Base-by-base conservation (phyloP, 2,329 filamentous ascomycete species). In the Magnaporthales sp. region DNA sequence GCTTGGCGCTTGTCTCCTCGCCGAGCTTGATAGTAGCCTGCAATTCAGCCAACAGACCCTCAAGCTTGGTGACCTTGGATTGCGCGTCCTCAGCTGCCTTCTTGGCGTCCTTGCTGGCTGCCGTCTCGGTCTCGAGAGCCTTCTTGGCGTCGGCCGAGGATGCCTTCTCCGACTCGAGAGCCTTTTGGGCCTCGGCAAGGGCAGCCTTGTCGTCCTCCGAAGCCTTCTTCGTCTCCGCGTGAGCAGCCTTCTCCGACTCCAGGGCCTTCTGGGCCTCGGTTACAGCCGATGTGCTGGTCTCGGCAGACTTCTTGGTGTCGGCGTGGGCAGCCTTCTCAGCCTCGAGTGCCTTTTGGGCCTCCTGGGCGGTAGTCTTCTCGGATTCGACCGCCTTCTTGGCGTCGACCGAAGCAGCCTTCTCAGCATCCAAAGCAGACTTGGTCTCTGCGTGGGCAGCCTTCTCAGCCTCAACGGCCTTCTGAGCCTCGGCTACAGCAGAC, bases 401-500 rank as follows among this genome's bases (percentile, higher is more conserved):
- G 29, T 66, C 64, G 10, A 56, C 54, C 13, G n/a, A 29, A 1
- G 64, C 54, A 19, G 64, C 56, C 27, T 62, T 46, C n/a, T 60
- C 64, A 15, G 30, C 56, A 2, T 64, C 66, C 15, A 60, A 13
- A 3, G 31, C 46, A 19, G 24, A 46, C 51, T 64, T 67, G 30
- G 66, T 64, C 62, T 64, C 66, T 31, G 46, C 62, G 30, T 67
- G 66, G 29, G 66, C 62, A 7, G n/a, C 8, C 54, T 64, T 64
- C 66, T 67, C 66, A 4, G 51, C 22, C 46, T 67, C 66, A 26
- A 61, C 38, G 46, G 64, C 51, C 66, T 63, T 56, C 26, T 64
- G 27, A 8, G 66, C 56, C 61, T 67, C 60, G 11, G 66, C 66
- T 3, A 26, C 15, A 26, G 61, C 38, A 56, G 60, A 30, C 66